phyloP scores from a whole-genome alignment of 768 basidiomycete species.

The Amylocystis lapponica region DNA sequence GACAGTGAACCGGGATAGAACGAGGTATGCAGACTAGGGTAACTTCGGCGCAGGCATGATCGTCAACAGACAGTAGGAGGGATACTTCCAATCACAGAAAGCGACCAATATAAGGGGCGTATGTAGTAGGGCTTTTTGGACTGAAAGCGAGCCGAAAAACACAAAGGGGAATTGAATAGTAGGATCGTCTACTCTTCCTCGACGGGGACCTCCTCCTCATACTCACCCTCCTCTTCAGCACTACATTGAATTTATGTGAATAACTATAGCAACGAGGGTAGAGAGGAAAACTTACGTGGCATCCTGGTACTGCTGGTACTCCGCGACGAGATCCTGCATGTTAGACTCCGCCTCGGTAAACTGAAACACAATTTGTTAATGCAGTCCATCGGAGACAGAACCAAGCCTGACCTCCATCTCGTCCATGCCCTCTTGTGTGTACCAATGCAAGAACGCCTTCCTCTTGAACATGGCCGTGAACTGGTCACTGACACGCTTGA shows the following conservation, averaged over 20 bases:
- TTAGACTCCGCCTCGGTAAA: constrained; percentile 99
- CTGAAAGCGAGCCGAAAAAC: constrained; percentile 7
- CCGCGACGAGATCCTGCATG: constrained; percentile 98
- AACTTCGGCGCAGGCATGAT: constrained; percentile 18
- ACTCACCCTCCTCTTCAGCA: constrained; percentile 83
- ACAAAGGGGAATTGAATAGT: constrained; percentile 3
- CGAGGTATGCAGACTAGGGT: constrained; percentile 25
- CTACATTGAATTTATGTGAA: constrained; percentile 33
- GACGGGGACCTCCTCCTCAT: constrained; percentile 67
- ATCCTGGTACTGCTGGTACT: constrained; percentile 96
- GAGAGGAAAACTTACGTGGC: constrained; percentile 66
- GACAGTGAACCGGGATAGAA: constrained; percentile 13
- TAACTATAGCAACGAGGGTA: neutral
- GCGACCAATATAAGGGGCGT: constrained; percentile 27
- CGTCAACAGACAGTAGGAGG: constrained; percentile 9
- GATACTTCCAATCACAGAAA: constrained; percentile 17
- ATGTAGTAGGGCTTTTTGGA: constrained; percentile 22
- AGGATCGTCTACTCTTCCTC: constrained; percentile 41
- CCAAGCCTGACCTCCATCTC: constrained; percentile 74
- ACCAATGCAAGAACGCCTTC: constrained; percentile 99
- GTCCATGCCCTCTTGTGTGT: constrained; percentile 99
- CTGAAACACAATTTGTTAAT: constrained; percentile 26
- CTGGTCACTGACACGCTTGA: constrained; percentile 98
- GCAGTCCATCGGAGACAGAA: neutral
- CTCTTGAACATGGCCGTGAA: constrained; percentile 99